A percentile compares a stretch with the other conserved stretches of the same genome.
Conservation (phyloP, 257 asterid species). For the Linderniella brevidens region DNA sequence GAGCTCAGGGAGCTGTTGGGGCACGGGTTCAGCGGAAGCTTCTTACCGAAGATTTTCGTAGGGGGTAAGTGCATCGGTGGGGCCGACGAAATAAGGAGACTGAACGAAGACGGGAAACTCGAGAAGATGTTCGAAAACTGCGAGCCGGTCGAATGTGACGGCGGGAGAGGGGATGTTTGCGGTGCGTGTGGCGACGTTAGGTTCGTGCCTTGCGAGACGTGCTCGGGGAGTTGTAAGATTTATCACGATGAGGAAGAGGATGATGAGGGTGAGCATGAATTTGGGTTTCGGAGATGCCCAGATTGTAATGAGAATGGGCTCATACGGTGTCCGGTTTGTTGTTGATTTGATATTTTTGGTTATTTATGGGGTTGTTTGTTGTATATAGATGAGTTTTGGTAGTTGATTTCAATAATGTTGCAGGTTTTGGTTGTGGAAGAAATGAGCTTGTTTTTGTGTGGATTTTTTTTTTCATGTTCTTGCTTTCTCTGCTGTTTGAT, state of each 20-base stretch:
- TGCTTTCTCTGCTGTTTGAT: no score
- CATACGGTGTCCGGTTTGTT: constrained; percentile 59
- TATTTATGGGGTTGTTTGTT: no score
- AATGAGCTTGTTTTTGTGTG: no score
- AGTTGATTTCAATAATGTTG: no score
- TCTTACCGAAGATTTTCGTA: constrained; percentile 58
- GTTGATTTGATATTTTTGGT: constrained; percentile 5
- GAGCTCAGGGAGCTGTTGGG: constrained; percentile 58
- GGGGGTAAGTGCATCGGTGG: constrained; percentile 59
- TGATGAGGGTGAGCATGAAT: constrained; percentile 21
- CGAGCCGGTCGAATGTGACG: constrained; percentile 22
- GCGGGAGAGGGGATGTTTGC: constrained; percentile 25
- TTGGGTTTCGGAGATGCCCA: constrained; percentile 70
- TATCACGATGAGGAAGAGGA: constrained; percentile 35
- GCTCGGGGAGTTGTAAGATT: constrained; percentile 86
- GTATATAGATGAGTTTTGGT: no score
- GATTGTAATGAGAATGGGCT: constrained; percentile 89
- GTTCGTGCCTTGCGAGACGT: constrained; percentile 79
- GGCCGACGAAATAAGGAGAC: constrained; percentile 53
- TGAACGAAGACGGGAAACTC: constrained; percentile 69
- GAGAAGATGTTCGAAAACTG: constrained; percentile 54
- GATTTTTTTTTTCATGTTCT: no score
- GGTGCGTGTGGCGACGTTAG: constrained; percentile 81
- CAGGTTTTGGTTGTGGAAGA: background rate
- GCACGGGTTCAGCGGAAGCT: constrained; percentile 18